Percentiles rank a stretch among this genome's conserved stretches.
Conservation (phyloP, 2,329 filamentous ascomycete genomes). For the Sclerotiophoma versabilis region DNA sequence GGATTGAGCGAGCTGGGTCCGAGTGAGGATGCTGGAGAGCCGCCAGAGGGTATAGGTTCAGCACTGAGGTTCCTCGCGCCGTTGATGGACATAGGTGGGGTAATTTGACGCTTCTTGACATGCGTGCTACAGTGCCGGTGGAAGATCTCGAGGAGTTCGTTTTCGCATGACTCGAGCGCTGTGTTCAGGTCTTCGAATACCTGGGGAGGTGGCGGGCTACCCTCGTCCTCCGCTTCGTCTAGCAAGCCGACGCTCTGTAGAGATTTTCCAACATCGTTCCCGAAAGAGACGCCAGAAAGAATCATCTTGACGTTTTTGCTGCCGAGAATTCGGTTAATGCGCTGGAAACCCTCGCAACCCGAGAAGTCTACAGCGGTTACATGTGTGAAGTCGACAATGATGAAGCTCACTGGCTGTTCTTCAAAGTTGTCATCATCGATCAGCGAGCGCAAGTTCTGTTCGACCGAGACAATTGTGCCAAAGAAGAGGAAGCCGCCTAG, state of each 20-base stretch:
- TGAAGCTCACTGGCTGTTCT: conserved; percentile 81
- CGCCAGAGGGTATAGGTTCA: conserved; percentile 26
- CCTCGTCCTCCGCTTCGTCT: conserved; percentile 74
- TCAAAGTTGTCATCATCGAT: conserved; percentile 84
- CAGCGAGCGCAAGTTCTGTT: conserved; percentile 82
- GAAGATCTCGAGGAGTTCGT: conserved; percentile 79
- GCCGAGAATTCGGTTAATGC: conserved; percentile 83
- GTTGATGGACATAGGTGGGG: conserved; percentile 46
- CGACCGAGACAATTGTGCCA: conserved; percentile 94
- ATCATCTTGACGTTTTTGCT: conserved; percentile 81
- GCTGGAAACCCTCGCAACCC: conserved; percentile 91
- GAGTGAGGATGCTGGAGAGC: conserved; percentile 35
- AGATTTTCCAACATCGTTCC: conserved; percentile 77
- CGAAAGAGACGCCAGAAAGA: conserved; percentile 80
- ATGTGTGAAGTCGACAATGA: conserved; percentile 86
- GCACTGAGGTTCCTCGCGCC: conserved; percentile 17
- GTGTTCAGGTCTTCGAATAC: conserved; percentile 92
- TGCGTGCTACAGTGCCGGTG: conserved; percentile 50
- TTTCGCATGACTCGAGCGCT: conserved; percentile 92
- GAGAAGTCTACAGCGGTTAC: conserved; percentile 96
- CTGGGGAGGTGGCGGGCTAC: conserved; percentile 55
- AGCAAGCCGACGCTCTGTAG: conserved; percentile 85
- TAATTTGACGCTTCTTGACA: conserved; percentile 48
- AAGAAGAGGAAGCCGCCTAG: conserved; percentile 97
- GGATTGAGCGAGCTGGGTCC: conserved; percentile 56